These are phyloP conservation scores for Fraxinus paxiana DNA, from an alignment of 305 asterid genomes.

Conservation along the genomic window DNA sequence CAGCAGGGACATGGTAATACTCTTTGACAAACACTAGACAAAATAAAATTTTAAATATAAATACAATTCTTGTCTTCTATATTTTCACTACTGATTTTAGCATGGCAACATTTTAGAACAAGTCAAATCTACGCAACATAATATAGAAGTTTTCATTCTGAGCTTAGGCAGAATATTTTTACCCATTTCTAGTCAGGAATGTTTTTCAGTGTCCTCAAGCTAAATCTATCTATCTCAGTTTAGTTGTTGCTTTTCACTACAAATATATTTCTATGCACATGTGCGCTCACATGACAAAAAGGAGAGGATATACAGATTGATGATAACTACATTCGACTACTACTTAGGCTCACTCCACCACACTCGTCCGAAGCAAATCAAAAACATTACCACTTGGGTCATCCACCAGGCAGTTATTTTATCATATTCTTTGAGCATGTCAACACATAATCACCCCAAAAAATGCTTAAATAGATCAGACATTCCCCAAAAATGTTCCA, in stretches of 20 bases:
- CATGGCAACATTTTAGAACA: neutral
- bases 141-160: neutral
- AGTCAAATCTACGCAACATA: neutral
- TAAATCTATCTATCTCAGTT: constrained; percentile 17
- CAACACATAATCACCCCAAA: neutral
- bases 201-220: constrained; percentile 2
- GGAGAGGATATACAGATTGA: neutral
- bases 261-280: neutral
- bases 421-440: neutral
- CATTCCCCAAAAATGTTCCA: neutral
- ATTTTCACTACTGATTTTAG: neutral
- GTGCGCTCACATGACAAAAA: neutral
- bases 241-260: neutral
- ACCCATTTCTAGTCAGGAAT: neutral
- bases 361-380: neutral
- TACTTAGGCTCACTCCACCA: neutral
- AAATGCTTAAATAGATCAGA: neutral
- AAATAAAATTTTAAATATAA: neutral
- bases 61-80: neutral
- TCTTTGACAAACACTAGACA: neutral
- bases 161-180: neutral
- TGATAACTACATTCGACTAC: neutral
- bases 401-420: neutral
- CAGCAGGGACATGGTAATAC: neutral
- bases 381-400: neutral